Evolutionary conservation across 768 basidiomycete genomes (phyloP).

Genomic region (Pisolithus orientalis): DNA sequence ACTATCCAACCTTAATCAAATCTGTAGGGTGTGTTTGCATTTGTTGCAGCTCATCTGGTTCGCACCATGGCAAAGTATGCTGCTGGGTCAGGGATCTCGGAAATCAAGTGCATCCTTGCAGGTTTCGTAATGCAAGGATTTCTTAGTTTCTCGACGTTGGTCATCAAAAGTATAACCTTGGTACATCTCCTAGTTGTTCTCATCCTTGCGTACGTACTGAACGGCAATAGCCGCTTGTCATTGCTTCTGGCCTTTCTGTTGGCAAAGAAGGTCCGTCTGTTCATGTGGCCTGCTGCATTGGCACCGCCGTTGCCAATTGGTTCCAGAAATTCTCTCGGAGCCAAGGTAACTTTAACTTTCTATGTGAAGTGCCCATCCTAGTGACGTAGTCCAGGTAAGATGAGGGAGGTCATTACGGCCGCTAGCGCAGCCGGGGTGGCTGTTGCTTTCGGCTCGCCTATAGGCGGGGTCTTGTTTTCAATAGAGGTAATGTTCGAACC

Average conservation of each 20-base stretch:
- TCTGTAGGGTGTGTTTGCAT: constrained; percentile 69
- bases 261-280: constrained; percentile 99
- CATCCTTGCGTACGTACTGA: constrained; percentile 7
- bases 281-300: constrained; percentile 93
- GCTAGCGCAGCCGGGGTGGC: constrained; percentile 97
- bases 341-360: constrained; percentile 49
- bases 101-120: constrained; percentile 96
- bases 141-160: constrained; percentile 82
- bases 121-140: constrained; percentile 98
- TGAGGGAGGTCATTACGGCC: constrained; percentile 88
- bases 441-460: constrained; percentile 96
- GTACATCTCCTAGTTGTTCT: constrained; percentile 39
- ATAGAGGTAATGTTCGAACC: constrained; percentile 63
- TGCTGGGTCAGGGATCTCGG: constrained; percentile 96
- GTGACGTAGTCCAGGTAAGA: constrained; percentile 47
- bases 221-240: constrained; percentile 76
- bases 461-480: constrained; percentile 95
- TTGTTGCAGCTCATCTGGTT: constrained; percentile 85
- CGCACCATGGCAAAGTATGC: constrained; percentile 87
- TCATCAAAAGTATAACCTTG: constrained; percentile 90
- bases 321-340: constrained; percentile 82
- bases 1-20: not conserved
- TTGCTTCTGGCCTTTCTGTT: constrained; percentile 93
- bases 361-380: not conserved
- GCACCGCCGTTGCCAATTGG: constrained; percentile 79